Evolutionary conservation across 75 land plant genomes (phyloP).

Genomic region (Picea glauca): DNA sequence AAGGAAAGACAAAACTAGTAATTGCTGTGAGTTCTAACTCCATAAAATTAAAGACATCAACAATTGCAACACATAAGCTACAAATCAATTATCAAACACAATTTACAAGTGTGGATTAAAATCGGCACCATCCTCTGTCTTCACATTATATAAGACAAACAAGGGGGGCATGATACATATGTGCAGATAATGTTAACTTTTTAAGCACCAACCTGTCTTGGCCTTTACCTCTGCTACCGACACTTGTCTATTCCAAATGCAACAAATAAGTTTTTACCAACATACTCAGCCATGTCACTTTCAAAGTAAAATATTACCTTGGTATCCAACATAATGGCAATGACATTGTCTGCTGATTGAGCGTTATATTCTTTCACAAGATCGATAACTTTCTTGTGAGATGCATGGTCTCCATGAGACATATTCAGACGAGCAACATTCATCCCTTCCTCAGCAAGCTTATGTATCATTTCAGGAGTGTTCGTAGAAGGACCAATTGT

Average conservation of each 20-base stretch:
- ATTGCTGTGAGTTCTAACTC: not conserved
- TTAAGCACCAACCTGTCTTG: not conserved
- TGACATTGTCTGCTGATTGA: conserved; percentile 66
- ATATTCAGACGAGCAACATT: conserved; percentile 95
- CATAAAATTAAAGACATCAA: not conserved
- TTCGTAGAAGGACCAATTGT: conserved; percentile 93
- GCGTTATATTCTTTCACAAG: conserved; percentile 92
- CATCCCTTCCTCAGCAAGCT: conserved; percentile 92
- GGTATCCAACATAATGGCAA: conserved; percentile 96
- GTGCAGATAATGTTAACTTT: too few relatives aligned
- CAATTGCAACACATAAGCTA: not conserved
- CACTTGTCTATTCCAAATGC: not conserved
- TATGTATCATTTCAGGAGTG: conserved; percentile 94
- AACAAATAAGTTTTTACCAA: not conserved
- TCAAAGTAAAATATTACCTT: conserved; percentile 55
- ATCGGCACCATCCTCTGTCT: not conserved
- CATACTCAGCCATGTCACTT: not conserved
- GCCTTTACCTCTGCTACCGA: not conserved
- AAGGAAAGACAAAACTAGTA: not conserved
- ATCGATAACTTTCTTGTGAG: conserved; percentile 95
- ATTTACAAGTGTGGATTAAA: not conserved
- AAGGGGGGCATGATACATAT: too few relatives aligned
- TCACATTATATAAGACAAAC: not conserved
- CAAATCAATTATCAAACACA: not conserved
- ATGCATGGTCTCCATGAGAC: conserved; percentile 97